These are phyloP conservation scores for Alopecurus myosuroides DNA, from an alignment of 176 grass and related monocot genomes.

Conservation along the genomic window DNA sequence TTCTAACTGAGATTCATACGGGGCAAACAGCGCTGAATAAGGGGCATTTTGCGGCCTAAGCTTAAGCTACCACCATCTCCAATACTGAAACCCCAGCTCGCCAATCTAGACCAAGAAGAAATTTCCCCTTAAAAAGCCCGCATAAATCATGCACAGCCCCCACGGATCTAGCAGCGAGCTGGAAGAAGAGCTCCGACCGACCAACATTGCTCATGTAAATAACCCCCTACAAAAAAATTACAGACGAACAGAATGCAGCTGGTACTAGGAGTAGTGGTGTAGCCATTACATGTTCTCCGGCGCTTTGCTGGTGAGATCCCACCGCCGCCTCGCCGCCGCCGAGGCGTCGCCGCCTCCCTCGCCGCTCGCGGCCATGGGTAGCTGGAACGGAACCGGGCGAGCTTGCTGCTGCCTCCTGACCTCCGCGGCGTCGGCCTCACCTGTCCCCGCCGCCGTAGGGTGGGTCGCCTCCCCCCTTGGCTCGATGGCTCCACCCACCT, in stretches of 20 bases:
- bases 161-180: constrained; percentile 16
- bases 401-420: background rate
- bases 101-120: background rate
- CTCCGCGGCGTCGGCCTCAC: background rate
- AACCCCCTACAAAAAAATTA: background rate
- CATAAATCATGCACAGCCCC: background rate
- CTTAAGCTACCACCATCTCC: background rate
- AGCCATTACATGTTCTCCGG: constrained; percentile 37
- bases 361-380: constrained; percentile 46
- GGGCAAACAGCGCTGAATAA: background rate
- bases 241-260: constrained; percentile 3
- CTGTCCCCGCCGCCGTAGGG: background rate
- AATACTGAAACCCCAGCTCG: constrained; percentile 37
- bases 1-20: background rate
- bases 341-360: constrained; percentile 30
- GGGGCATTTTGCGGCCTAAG: background rate
- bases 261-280: background rate
- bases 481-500: constrained; percentile 1
- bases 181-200: background rate
- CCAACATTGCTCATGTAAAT: constrained; percentile 12
- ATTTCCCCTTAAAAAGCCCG: background rate
- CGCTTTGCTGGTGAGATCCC: constrained; percentile 44
- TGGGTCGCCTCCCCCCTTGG: background rate
- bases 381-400: background rate
- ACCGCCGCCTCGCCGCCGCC: constrained; percentile 35